Percentiles rank a stretch among this genome's conserved stretches.
Conservation (phyloP, 2,329 filamentous ascomycete species). For the Juglanconis sp. region DNA sequence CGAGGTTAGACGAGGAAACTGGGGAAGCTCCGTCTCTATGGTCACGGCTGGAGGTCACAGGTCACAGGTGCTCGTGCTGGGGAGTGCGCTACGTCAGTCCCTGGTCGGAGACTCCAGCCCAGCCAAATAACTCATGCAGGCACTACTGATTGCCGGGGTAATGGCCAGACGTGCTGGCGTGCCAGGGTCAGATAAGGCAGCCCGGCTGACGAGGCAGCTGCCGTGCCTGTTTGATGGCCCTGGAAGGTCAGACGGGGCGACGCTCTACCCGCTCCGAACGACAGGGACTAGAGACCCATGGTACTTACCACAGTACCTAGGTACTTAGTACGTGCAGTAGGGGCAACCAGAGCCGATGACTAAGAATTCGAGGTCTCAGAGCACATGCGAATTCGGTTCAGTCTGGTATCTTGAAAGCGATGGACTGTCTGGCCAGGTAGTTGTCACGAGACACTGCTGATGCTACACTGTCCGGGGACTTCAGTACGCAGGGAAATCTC, state of each 20-base stretch:
- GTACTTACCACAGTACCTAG: no score
- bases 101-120: neutral
- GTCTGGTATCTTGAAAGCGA: no score
- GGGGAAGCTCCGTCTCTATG: constrained; percentile 10
- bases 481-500: no score
- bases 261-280: neutral
- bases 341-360: neutral
- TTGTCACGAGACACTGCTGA: no score
- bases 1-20: neutral
- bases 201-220: neutral
- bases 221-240: neutral
- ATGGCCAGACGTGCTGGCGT: neutral
- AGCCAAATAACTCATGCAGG: neutral
- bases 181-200: neutral
- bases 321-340: neutral
- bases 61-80: constrained; percentile 1
- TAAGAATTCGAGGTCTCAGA: neutral
- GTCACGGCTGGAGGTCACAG: neutral
- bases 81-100: constrained; percentile 10
- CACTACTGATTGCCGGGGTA: neutral
- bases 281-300: no score
- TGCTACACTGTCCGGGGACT: no score
- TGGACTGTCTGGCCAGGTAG: no score
- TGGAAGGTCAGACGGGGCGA: neutral
- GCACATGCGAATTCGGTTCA: no score